phyloP scores from a whole-genome alignment of 768 basidiomycete species.

The Postia placenta region DNA sequence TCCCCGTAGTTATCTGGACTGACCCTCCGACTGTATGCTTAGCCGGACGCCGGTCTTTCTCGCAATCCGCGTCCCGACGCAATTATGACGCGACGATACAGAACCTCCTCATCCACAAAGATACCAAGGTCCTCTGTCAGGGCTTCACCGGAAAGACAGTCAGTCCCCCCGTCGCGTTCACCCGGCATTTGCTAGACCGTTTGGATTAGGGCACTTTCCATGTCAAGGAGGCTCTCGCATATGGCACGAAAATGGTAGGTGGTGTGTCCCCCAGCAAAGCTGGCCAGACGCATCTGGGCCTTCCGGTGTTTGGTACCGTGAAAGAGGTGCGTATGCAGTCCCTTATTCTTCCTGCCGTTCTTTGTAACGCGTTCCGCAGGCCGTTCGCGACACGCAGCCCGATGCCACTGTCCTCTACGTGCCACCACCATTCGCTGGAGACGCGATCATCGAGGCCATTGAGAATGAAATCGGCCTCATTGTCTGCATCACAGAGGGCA shows the following conservation, averaged over 20 bases:
- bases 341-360: not conserved
- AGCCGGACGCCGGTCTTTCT: conserved; percentile 78
- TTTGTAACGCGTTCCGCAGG: conserved; percentile 41
- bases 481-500: conserved; percentile 98
- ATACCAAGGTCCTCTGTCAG: conserved; percentile 90
- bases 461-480: conserved; percentile 97
- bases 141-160: conserved; percentile 96
- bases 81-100: conserved; percentile 86
- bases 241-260: conserved; percentile 96
- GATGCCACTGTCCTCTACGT: conserved; percentile 98
- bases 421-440: conserved; percentile 92
- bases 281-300: conserved; percentile 89
- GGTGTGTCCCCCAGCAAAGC: conserved; percentile 97
- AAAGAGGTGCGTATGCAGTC: conserved; percentile 54
- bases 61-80: conserved; percentile 64
- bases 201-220: conserved; percentile 89
- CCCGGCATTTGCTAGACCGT: not conserved
- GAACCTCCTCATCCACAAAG: conserved; percentile 90
- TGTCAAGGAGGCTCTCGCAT: conserved; percentile 85
- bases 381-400: conserved; percentile 78
- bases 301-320: conserved; percentile 91
- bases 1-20: not conserved
- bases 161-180: conserved; percentile 3
- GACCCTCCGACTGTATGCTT: conserved; percentile 3
- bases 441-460: conserved; percentile 97